These are phyloP conservation scores for Moringa oleifera DNA, from an alignment of 345 rosid genomes.

Conservation along the genomic window DNA sequence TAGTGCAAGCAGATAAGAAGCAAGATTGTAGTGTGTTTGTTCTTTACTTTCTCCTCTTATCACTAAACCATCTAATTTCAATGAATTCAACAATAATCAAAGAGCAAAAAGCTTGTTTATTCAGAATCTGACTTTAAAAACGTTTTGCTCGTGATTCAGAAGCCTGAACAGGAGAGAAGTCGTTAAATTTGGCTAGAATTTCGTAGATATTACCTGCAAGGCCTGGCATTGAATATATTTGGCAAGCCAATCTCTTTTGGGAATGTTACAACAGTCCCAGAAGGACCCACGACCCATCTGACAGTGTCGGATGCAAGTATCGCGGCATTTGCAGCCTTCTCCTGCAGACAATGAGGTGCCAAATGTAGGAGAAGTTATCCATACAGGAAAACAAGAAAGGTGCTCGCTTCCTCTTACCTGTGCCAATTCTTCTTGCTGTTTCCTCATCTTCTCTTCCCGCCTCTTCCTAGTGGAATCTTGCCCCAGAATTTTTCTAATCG, in stretches of 20 bases:
- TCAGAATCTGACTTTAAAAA: no score
- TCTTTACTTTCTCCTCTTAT: no score
- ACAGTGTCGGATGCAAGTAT: constrained; percentile 32
- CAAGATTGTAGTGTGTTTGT: no score
- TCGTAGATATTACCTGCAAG: constrained; percentile 15
- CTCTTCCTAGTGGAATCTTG: constrained; percentile 56
- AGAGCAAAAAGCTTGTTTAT: no score
- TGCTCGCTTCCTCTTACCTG: constrained; percentile 26
- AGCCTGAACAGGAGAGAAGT: background rate
- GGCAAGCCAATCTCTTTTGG: constrained; percentile 46
- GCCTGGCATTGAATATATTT: constrained; percentile 36
- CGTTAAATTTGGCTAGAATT: no score
- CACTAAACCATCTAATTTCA: no score
- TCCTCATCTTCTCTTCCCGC: constrained; percentile 47
- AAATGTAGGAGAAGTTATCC: background rate
- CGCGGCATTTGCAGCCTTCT: constrained; percentile 44
- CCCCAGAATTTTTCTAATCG: constrained; percentile 54
- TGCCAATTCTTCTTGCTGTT: constrained; percentile 48
- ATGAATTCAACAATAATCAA: no score
- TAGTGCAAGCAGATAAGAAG: no score
- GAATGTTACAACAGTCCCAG: constrained; percentile 46
- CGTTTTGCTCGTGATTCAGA: background rate
- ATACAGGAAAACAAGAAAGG: background rate
- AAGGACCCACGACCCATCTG: constrained; percentile 47
- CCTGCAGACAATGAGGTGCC: constrained; percentile 25